phyloP scores from a whole-genome alignment of 306 rosid species.

The Cicer bijugum region DNA sequence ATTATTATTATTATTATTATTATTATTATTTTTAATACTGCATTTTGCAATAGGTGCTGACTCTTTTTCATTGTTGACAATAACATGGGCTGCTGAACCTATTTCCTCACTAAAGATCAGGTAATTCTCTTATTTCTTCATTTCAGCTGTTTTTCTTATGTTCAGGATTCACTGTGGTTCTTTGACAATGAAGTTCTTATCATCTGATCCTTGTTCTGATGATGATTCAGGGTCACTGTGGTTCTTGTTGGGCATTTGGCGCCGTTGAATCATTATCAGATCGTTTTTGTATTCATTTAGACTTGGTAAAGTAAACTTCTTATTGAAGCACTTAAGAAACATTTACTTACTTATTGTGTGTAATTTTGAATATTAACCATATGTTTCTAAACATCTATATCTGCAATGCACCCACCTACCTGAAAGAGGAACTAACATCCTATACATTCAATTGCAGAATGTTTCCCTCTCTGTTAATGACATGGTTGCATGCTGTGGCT shows the following conservation, averaged over 20 bases:
- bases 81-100: slow-evolving; percentile 49
- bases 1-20: slow-evolving; percentile 16
- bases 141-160: background rate
- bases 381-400: background rate
- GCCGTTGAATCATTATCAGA: slow-evolving; percentile 92
- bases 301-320: slow-evolving; percentile 54
- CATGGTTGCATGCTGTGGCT: slow-evolving; percentile 92
- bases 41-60: slow-evolving; percentile 49
- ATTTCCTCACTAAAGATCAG: slow-evolving; percentile 71
- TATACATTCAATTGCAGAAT: slow-evolving; percentile 61
- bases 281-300: slow-evolving; percentile 85
- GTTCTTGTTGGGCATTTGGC: slow-evolving; percentile 99
- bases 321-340: background rate
- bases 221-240: slow-evolving; percentile 89
- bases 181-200: slow-evolving; percentile 22
- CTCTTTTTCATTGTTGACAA: slow-evolving; percentile 44
- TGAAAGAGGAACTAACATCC: slow-evolving; percentile 35
- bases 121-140: slow-evolving; percentile 48
- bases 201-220: slow-evolving; percentile 37
- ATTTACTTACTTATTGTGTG: slow-evolving; percentile 24
- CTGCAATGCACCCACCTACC: background rate
- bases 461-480: slow-evolving; percentile 86
- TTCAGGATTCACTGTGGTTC: slow-evolving; percentile 17
- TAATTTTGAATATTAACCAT: slow-evolving; percentile 7
- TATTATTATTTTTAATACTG: slow-evolving; percentile 21